phyloP scores from a whole-genome alignment of 2,329 filamentous ascomycete species.

The Pseudogymnoascus destructans region DNA sequence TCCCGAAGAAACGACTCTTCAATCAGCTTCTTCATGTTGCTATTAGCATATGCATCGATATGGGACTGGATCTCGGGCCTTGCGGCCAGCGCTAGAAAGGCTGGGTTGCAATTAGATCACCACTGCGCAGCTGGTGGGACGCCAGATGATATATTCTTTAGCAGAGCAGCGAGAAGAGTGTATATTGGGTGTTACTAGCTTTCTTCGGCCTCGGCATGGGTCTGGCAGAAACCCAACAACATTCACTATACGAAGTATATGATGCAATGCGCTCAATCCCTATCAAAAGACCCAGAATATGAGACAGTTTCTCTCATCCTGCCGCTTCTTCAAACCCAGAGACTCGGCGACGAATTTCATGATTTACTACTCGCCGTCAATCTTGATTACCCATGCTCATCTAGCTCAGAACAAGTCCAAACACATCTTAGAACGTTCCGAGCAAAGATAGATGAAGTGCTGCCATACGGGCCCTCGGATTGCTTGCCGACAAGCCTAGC shows the following conservation, averaged over 20 bases:
- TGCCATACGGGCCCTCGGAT: background rate
- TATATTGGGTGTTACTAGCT: slow-evolving; percentile 19
- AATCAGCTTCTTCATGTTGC: slow-evolving; percentile 18
- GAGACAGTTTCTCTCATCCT: slow-evolving; percentile 19
- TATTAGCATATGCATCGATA: slow-evolving; percentile 18
- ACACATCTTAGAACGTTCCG: background rate
- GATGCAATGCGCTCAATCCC: slow-evolving; percentile 18
- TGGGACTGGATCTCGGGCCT: slow-evolving; percentile 15
- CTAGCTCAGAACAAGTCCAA: background rate
- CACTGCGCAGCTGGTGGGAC: background rate
- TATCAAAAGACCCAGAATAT: slow-evolving; percentile 16
- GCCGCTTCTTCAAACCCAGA: slow-evolving; percentile 17
- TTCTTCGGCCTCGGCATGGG: slow-evolving; percentile 15
- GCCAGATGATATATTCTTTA: slow-evolving; percentile 2
- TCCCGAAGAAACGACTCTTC: slow-evolving; percentile 17
- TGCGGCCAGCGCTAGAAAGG: slow-evolving; percentile 10
- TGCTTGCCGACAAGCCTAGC: background rate
- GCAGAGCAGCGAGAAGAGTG: slow-evolving; percentile 12
- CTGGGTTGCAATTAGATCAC: slow-evolving; percentile 8
- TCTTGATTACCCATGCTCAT: background rate
- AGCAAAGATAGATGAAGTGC: background rate
- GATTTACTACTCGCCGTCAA: background rate
- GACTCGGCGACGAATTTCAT: slow-evolving; percentile 15
- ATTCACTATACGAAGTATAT: slow-evolving; percentile 13
- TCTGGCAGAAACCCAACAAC: slow-evolving; percentile 15